These are phyloP conservation scores for Uromyces viciae-fabae DNA, from an alignment of 1,284 basidiomycete species.

Conservation along the genomic window DNA sequence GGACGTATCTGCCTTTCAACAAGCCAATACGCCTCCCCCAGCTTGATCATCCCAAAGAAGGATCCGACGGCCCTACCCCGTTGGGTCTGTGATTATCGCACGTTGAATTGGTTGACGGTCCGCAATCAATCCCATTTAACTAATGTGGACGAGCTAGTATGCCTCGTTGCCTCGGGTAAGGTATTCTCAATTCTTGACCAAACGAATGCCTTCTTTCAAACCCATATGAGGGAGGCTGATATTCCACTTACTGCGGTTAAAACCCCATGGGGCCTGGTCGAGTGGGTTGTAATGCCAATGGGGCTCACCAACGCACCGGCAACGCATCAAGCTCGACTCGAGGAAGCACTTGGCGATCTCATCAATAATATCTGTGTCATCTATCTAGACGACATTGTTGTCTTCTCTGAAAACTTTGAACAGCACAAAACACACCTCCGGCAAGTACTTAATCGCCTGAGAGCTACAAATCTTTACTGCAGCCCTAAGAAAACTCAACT, in stretches of 20 bases:
- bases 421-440: background rate
- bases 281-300: slow-evolving; percentile 59
- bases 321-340: slow-evolving; percentile 16
- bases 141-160: slow-evolving; percentile 39
- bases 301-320: slow-evolving; percentile 49
- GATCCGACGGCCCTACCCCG: background rate
- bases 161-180: slow-evolving; percentile 42
- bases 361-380: background rate
- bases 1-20: background rate
- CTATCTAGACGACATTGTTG: slow-evolving; percentile 4
- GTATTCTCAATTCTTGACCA: slow-evolving; percentile 57
- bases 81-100: background rate
- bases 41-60: slow-evolving; percentile 14
- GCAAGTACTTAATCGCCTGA: background rate
- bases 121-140: slow-evolving; percentile 46
- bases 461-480: background rate
- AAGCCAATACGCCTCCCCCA: slow-evolving; percentile 20
- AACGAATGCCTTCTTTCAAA: slow-evolving; percentile 59
- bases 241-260: slow-evolving; percentile 56
- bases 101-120: slow-evolving; percentile 46
- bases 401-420: background rate
- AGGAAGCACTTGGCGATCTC: slow-evolving; percentile 42
- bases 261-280: slow-evolving; percentile 57
- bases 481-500: slow-evolving; percentile 15
- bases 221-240: slow-evolving; percentile 55